These are phyloP conservation scores for Hordeum vulgare DNA, from an alignment of 176 grass and related monocot species.

Conservation along the genomic window MorexV3_pseudomolecules_assembly NC_058523.1:493990891-493991390, in stretches of 20 bases:
- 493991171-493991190: not conserved
- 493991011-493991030: no score
- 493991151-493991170: not conserved
- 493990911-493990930: not conserved
- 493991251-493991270: not conserved
- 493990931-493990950: not conserved
- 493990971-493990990: not conserved
- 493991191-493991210: not conserved
- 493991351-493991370: conserved; percentile 60
- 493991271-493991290: no score
- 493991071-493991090: not conserved
- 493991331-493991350: conserved; percentile 46
- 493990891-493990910: not conserved
- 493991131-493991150: not conserved
- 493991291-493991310: not conserved
- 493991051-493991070: not conserved
- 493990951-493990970: not conserved
- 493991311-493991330: not conserved
- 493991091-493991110: not conserved
- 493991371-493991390: conserved; percentile 82
- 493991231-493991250: not conserved
- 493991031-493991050: not conserved
- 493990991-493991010: not conserved
- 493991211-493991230: not conserved
- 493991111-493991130: not conserved